Conservation (phyloP, 2,329 filamentous ascomycete genomes). For the Dactylellina cionopaga region DNA sequence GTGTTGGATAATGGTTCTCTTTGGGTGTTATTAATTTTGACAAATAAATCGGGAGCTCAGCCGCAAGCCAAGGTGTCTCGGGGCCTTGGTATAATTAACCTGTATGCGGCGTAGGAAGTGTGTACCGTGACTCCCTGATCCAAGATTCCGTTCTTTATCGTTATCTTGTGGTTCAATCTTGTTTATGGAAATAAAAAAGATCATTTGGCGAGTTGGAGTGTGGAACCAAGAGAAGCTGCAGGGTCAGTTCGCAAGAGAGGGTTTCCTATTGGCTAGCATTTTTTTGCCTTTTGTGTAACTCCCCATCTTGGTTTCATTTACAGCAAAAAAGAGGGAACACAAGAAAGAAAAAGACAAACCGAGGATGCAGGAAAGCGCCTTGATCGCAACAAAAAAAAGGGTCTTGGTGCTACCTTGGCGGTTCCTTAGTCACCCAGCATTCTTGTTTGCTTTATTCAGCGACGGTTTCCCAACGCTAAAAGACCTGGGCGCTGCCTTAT, state of each 20-base stretch:
- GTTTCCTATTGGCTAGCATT: conserved; percentile 27
- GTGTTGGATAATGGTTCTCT: background rate
- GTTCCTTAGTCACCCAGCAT: conserved; percentile 39
- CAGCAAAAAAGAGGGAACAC: conserved; percentile 1
- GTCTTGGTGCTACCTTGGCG: too few species aligned
- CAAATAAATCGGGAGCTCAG: conserved; percentile 52
- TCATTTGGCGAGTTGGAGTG: conserved; percentile 6
- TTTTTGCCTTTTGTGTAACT: conserved; percentile 51
- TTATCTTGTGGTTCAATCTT: conserved; percentile 22
- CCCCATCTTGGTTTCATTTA: conserved; percentile 40
- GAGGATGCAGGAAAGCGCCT: conserved; percentile 10
- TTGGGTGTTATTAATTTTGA: conserved; percentile 51
- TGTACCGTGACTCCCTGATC: conserved; percentile 18
- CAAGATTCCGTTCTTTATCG: conserved; percentile 20
- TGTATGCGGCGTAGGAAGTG: conserved; percentile 19
- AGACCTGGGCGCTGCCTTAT: conserved; percentile 35
- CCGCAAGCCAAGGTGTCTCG: conserved; percentile 35
- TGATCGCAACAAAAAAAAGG: background rate
- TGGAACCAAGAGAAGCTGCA: conserved; percentile 10
- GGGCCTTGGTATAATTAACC: conserved; percentile 34
- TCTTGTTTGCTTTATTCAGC: conserved; percentile 26
- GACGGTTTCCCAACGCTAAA: conserved; percentile 36
- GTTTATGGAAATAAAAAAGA: conserved; percentile 44
- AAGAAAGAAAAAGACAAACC: conserved; percentile 5
- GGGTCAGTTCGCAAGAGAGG: conserved; percentile 17